These are phyloP conservation scores for Umbelopsis sp. DNA, from an alignment of 192 early-diverging fungal species.

Conservation along the genomic window DNA sequence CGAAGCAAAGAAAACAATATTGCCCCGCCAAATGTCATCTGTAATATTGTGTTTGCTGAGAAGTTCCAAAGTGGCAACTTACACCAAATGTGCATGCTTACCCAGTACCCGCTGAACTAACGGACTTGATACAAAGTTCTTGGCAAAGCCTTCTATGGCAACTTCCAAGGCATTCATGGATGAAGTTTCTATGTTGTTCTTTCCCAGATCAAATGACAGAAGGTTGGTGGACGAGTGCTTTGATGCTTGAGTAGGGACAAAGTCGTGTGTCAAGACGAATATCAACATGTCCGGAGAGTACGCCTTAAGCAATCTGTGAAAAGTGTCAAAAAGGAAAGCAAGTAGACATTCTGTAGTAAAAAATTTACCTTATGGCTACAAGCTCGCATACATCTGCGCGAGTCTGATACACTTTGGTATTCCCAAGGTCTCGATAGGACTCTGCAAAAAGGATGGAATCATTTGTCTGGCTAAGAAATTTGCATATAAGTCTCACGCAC, in stretches of 20 bases:
- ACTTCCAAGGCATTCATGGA: conserved; percentile 47
- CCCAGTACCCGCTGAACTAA: conserved; percentile 46
- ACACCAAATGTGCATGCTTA: conserved; percentile 4
- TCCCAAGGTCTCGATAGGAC: conserved; percentile 9
- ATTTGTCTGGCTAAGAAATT: not conserved
- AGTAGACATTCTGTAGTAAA: not conserved
- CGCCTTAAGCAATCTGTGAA: conserved; percentile 37
- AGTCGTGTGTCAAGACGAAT: conserved; percentile 44
- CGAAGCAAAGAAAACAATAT: conserved; percentile 45
- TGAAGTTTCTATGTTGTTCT: not conserved
- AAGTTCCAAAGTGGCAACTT: not conserved
- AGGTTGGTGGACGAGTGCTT: not conserved
- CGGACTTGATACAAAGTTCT: conserved; percentile 43
- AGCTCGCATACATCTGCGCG: conserved; percentile 48
- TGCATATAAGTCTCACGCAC: conserved; percentile 7
- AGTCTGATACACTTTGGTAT: conserved; percentile 9
- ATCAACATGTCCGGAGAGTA: conserved; percentile 41
- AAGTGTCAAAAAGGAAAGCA: not conserved
- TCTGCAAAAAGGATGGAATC: not conserved
- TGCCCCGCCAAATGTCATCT: conserved; percentile 48
- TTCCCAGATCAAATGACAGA: not conserved
- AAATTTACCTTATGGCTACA: conserved; percentile 43
- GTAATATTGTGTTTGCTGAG: not conserved
- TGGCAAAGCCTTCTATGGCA: conserved; percentile 44
- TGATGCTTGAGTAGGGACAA: conserved; percentile 38